Evolutionary conservation across 495 filamentous ascomycete genomes (phyloP).

Genomic region (Penicillium coprophilum): DNA sequence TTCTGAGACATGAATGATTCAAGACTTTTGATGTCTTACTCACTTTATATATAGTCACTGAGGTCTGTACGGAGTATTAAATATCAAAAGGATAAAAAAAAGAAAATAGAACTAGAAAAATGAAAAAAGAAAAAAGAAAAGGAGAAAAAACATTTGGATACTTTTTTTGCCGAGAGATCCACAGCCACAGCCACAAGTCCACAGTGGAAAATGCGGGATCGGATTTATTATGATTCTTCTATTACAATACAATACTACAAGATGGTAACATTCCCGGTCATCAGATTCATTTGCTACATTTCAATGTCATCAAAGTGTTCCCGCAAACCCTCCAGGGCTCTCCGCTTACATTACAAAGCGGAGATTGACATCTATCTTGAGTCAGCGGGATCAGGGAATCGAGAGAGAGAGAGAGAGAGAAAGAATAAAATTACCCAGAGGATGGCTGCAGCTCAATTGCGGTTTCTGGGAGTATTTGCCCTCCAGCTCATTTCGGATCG

Average conservation of each 20-base stretch:
- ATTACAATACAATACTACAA: neutral
- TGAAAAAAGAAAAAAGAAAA: neutral
- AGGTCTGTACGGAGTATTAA: no score
- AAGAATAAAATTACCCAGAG: constrained; percentile 66
- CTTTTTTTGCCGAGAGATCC: constrained; percentile 9
- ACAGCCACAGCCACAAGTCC: constrained; percentile 12
- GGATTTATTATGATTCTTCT: neutral
- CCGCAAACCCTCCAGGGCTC: no score
- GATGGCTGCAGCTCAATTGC: constrained; percentile 95
- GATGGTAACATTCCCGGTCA: neutral
- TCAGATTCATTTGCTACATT: constrained; percentile 10
- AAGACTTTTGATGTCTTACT: neutral
- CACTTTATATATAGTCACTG: no score
- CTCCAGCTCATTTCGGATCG: constrained; percentile 86
- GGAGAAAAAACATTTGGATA: neutral
- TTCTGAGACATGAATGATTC: neutral
- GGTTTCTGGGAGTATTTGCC: constrained; percentile 95
- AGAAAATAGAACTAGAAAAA: no score
- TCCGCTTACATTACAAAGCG: constrained; percentile 45
- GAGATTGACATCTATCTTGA: constrained; percentile 38
- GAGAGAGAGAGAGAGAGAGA: neutral
- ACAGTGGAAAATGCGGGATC: neutral
- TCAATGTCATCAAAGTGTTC: neutral
- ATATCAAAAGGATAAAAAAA: no score
- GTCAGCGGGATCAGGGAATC: constrained; percentile 27